Base-by-base conservation (phyloP, 2,329 filamentous ascomycete species). In the Paracoccidioides lutzii region DNA sequence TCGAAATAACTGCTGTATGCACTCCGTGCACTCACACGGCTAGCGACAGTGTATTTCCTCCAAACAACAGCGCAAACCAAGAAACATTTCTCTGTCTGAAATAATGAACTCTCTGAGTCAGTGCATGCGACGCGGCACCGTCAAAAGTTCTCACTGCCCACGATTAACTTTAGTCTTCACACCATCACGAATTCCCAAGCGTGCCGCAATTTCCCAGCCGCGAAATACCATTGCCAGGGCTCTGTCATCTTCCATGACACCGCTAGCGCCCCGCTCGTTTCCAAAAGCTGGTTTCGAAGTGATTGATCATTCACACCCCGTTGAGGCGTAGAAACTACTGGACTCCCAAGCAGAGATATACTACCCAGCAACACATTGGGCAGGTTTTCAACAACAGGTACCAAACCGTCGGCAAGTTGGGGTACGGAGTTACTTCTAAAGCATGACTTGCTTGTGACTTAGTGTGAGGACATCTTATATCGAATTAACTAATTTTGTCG, bases 391-490 rank as follows among this genome's bases (percentile, higher is more conserved):
- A 37, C 15, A 28, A 41, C 14, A 51, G 48, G 15, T 55, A 55
- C 35, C 48, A 45, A 51, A 32, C 51, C 4, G 28, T 37, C 28
- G 53, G 53, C 37, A 55, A 52, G 40, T 15, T 55, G n/a, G 40
- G 38, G 5, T 44, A 55, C 32, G 46, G 46, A 4, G 54, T 55
- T 52, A 46, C 46, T 12, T 52, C 48, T 49, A 52, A 46, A 15
- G n/a, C 52, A 40, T 55, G 54, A 48, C 15, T 55, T 43, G 46
- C 54, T 45, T 40, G 40, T 9, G 48, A 44, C 37, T 22, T 55
- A 22, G 12, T 55, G 40, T 52, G 46, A 43, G 48, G 4, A 46
- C 6, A 15, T 35, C 14, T 35, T 48, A n/a, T 42, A 14, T 51
- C 48, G 9, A 9, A 33, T n/a, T 22, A 8, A 22, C 22, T 22